These are phyloP conservation scores for Aspergillus homomorphus DNA, from an alignment of 495 filamentous ascomycete species.

Conservation along the genomic window DNA sequence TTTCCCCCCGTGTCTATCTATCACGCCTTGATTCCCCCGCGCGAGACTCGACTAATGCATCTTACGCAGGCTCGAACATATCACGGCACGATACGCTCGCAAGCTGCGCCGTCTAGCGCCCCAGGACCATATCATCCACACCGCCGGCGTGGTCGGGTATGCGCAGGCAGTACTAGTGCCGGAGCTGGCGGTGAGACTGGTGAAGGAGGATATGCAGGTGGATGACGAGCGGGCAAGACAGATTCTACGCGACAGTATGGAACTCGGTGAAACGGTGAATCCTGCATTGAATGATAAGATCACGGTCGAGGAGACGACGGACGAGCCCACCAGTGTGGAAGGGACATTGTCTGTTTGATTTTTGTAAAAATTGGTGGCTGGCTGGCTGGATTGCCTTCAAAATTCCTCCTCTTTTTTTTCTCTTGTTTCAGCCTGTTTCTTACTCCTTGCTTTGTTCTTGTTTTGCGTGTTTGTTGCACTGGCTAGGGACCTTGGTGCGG, in stretches of 20 bases:
- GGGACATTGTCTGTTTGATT: background rate
- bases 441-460: background rate
- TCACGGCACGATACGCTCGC: constrained; percentile 59
- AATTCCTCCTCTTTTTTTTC: background rate
- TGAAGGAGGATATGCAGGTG: constrained; percentile 83
- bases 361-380: background rate
- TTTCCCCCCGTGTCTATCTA: background rate
- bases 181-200: constrained; percentile 71
- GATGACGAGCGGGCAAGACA: constrained; percentile 59
- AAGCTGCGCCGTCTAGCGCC: constrained; percentile 61
- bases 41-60: background rate
- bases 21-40: background rate
- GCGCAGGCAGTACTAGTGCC: constrained; percentile 85
- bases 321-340: background rate
- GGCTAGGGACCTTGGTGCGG: background rate
- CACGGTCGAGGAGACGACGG: constrained; percentile 23
- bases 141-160: constrained; percentile 67
- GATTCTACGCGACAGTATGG: constrained; percentile 70
- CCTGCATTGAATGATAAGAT: constrained; percentile 61
- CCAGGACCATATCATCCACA: constrained; percentile 65
- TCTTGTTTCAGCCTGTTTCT: background rate
- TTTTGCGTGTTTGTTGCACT: background rate
- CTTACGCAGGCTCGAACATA: constrained; percentile 51
- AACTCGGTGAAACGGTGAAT: constrained; percentile 75
- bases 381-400: background rate